Conservation (phyloP, 495 filamentous ascomycete species). For the Rostrohypoxylon terebratum region DNA sequence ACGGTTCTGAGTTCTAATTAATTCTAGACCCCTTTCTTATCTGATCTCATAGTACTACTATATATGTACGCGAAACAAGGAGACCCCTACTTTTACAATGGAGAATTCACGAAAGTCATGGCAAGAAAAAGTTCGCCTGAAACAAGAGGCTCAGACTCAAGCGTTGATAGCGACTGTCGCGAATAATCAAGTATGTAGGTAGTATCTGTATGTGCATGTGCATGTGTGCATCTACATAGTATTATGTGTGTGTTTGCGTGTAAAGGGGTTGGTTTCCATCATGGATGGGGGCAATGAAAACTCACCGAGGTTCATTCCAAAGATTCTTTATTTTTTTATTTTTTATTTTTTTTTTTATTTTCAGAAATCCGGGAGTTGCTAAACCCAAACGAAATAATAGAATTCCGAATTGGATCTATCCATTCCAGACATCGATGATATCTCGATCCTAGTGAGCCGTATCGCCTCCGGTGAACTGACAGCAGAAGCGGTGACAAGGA, state of each 20-base stretch:
- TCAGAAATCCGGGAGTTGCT: slow-evolving; percentile 25
- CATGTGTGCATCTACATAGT: slow-evolving; percentile 2
- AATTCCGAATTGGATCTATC: slow-evolving; percentile 33
- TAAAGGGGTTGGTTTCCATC: not conserved
- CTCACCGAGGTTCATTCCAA: not conserved
- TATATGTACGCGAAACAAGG: slow-evolving; percentile 28
- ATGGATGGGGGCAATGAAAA: not conserved
- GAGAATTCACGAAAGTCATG: slow-evolving; percentile 19
- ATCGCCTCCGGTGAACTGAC: slow-evolving; percentile 56
- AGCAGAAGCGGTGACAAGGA: slow-evolving; percentile 56
- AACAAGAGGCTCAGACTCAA: slow-evolving; percentile 31
- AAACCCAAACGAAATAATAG: slow-evolving; percentile 23
- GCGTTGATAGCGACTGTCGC: slow-evolving; percentile 28
- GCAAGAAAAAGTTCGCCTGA: slow-evolving; percentile 37
- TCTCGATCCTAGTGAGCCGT: slow-evolving; percentile 49
- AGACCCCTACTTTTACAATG: slow-evolving; percentile 24
- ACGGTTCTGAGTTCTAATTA: too few species aligned
- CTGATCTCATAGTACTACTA: too few species aligned
- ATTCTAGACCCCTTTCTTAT: not conserved
- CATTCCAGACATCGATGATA: slow-evolving; percentile 58
- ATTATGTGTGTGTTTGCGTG: not conserved
- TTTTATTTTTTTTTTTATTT: too few species aligned
- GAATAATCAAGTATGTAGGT: slow-evolving; percentile 8
- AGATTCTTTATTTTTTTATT: not conserved
- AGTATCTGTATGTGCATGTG: slow-evolving; percentile 6